Base-by-base conservation (phyloP, 169 alveolate genomes). In the Babesia caballi region DNA sequence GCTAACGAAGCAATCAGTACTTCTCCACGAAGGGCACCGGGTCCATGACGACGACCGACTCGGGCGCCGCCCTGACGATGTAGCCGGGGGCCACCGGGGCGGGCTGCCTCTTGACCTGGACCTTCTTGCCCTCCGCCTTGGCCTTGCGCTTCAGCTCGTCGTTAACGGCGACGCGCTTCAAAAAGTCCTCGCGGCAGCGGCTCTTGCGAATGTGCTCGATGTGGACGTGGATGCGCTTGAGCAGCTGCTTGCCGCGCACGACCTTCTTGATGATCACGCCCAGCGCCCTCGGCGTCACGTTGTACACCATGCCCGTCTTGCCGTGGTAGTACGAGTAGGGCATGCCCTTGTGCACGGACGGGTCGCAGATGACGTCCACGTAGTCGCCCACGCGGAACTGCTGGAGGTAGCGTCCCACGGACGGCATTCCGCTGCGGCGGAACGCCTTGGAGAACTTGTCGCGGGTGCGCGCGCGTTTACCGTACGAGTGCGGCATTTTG, bases 301-400 rank as follows among this genome's bases (percentile, higher is more conserved):
- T 95, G 96, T 94, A 98, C 52, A 98, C 98, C 66, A 92, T 92
- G 36, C 99, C 99, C 28, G 99, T 98, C 82, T 97, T 91, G 47
- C 99, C 99, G 89, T 98, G 99, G 93, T 97, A 98, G 89, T 88
- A 95, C 46, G 95, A 93, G 91, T 94, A 94, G 36, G 99, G 99
- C 99, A 97, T 95, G 33, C 99, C 99, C 90, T 95, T 96, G 91
- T 96, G 99, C 69, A 94, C 93, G 47, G 99, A 87, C 35, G 99
- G 96, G 85, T 98, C 99, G 75, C 94, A 96, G 27, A 95, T 91
- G 63, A 98, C 94, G 90, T 97, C 99, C 60, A 98, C 99, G 82
- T 91, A 94, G 85, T 97, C 99, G 6, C 99, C 99, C 17, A 93
- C 93, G 85, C 94, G 96, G 90, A 90, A 94, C 60, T 90, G 85